Conservation (phyloP, 805 yeast species). For the Cyberlindnera subsufficiens region DNA sequence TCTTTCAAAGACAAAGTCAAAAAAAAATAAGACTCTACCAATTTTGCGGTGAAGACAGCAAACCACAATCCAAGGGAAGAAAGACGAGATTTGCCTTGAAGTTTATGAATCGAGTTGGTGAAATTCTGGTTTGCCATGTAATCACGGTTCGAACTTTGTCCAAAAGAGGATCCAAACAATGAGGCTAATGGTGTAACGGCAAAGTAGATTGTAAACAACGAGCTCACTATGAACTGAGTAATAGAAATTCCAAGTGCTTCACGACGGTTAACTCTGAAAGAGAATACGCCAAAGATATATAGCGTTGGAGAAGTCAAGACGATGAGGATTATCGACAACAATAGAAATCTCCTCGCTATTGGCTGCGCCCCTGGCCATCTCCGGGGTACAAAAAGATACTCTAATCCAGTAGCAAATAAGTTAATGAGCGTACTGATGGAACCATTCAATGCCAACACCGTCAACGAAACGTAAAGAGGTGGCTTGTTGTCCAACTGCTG, state of each 20-base stretch:
- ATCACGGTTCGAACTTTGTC: conserved; percentile 27
- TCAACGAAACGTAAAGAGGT: conserved; percentile 43
- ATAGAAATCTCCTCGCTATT: conserved; percentile 38
- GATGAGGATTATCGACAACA: conserved; percentile 36
- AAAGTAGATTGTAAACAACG: conserved; percentile 48
- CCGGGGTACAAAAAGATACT: conserved; percentile 62
- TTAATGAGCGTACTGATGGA: conserved; percentile 52
- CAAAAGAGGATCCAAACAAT: conserved; percentile 39
- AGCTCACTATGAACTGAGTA: conserved; percentile 50
- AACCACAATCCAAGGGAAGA: conserved; percentile 70
- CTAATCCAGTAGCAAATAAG: conserved; percentile 49
- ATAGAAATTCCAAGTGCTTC: conserved; percentile 41
- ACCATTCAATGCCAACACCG: conserved; percentile 66
- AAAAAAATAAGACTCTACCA: conserved; percentile 73
- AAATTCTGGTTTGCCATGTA: conserved; percentile 50
- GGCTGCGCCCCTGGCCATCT: conserved; percentile 69
- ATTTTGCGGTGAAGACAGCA: conserved; percentile 61
- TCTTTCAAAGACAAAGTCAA: conserved; percentile 67
- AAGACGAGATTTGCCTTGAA: conserved; percentile 47
- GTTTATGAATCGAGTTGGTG: conserved; percentile 50
- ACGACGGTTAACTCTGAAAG: conserved; percentile 27
- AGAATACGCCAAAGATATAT: conserved; percentile 39
- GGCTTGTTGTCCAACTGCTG: conserved; percentile 56
- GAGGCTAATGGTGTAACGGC: conserved; percentile 58
- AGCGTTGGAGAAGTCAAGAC: conserved; percentile 46